phyloP scores from a whole-genome alignment of 2,329 filamentous ascomycete species.

The Biscogniauxia marginata region DNA sequence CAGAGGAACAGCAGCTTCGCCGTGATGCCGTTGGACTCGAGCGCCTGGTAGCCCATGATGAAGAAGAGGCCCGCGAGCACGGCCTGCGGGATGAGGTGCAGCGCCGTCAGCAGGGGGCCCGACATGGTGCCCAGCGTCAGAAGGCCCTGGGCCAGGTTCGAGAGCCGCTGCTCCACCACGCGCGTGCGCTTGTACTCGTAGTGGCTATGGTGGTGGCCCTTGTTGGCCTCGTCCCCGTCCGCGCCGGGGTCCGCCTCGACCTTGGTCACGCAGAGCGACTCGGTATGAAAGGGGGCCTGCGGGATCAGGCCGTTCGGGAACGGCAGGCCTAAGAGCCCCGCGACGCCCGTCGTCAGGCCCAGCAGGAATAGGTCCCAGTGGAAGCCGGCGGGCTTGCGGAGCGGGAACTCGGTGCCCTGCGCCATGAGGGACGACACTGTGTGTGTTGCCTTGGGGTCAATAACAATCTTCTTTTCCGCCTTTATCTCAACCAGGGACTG shows the following conservation, averaged over 20 bases:
- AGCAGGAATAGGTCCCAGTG: slow-evolving; percentile 85
- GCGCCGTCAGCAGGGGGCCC: slow-evolving; percentile 68
- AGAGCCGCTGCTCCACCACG: slow-evolving; percentile 76
- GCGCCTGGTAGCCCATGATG: slow-evolving; percentile 78
- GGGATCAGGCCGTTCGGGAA: slow-evolving; percentile 83
- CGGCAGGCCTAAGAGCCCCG: slow-evolving; percentile 73
- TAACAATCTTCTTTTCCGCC: slow-evolving; percentile 12
- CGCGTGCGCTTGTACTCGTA: slow-evolving; percentile 52
- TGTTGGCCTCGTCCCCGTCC: slow-evolving; percentile 49
- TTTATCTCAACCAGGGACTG: background rate
- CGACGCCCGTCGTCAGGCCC: slow-evolving; percentile 72
- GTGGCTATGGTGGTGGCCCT: slow-evolving; percentile 59
- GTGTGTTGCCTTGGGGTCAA: too few species aligned
- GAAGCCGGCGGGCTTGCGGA: slow-evolving; percentile 78
- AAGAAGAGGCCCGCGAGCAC: slow-evolving; percentile 82
- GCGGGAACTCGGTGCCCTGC: slow-evolving; percentile 78
- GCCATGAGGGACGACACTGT: slow-evolving; percentile 78
- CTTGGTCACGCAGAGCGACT: slow-evolving; percentile 71
- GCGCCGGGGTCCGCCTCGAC: slow-evolving; percentile 50
- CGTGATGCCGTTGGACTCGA: slow-evolving; percentile 75
- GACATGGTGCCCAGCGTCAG: slow-evolving; percentile 78
- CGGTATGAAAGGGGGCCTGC: slow-evolving; percentile 79
- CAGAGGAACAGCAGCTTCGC: slow-evolving; percentile 69
- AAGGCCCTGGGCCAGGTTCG: slow-evolving; percentile 75
- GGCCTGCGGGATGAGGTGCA: slow-evolving; percentile 76